Conservation (phyloP, 495 filamentous ascomycete species). For the Aeminium ludgeri region DNA sequence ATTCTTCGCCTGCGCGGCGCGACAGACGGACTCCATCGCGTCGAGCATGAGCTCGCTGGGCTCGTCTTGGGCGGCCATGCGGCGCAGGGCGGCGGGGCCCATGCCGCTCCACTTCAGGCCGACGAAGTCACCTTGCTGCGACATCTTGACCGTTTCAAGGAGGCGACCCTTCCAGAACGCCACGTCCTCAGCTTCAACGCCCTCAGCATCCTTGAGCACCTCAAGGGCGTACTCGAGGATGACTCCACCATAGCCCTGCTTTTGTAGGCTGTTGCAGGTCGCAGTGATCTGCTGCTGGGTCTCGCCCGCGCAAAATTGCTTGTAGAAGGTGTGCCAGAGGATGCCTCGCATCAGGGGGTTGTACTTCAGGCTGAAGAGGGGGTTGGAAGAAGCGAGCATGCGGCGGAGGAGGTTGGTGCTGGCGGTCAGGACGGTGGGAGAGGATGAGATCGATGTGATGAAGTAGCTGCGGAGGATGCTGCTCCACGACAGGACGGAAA, state of each 20-base stretch:
- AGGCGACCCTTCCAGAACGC: conserved; percentile 58
- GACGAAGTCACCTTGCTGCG: conserved; percentile 62
- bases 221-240: conserved; percentile 66
- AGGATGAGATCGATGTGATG: conserved; percentile 66
- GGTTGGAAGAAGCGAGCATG: conserved; percentile 51
- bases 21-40: conserved; percentile 61
- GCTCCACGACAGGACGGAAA: conserved; percentile 57
- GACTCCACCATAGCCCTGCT: conserved; percentile 56
- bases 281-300: conserved; percentile 40
- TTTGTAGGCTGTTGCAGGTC: conserved; percentile 42
- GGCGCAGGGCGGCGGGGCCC: conserved; percentile 53
- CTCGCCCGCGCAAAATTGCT: conserved; percentile 70
- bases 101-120: conserved; percentile 90
- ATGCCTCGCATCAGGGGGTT: conserved; percentile 29
- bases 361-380: conserved; percentile 25
- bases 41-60: conserved; percentile 46
- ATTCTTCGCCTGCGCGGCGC: conserved; percentile 50
- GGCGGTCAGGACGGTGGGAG: conserved; percentile 48
- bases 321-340: conserved; percentile 65
- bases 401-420: conserved; percentile 50
- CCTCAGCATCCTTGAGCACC: conserved; percentile 42
- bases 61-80: conserved; percentile 38
- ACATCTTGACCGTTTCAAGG: conserved; percentile 57
- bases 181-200: conserved; percentile 37
- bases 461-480: conserved; percentile 62